A percentile compares a stretch with the other conserved stretches of the same genome.
Evolutionary conservation across 495 filamentous ascomycete genomes (phyloP).

Genomic region (Hypoxylon lienhwacheense): DNA sequence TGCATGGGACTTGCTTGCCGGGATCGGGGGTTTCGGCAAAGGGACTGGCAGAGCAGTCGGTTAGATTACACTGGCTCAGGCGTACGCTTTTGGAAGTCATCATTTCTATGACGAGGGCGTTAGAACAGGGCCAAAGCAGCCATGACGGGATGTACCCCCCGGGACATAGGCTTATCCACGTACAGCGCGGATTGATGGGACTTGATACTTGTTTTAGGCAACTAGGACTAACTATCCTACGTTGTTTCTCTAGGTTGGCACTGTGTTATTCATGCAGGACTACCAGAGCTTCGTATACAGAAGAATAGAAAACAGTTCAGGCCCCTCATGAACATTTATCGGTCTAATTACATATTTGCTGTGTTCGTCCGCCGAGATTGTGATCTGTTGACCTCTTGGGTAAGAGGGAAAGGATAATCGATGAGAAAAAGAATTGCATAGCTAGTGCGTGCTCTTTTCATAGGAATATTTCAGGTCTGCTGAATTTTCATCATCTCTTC

Average conservation of each 20-base stretch:
- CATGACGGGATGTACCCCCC: conserved; percentile 12
- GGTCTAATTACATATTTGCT: conserved; percentile 14
- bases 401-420: too few relatives aligned
- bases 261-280: conserved; percentile 8
- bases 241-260: conserved; percentile 21
- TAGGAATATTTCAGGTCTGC: conserved; percentile 6
- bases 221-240: conserved; percentile 26
- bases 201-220: conserved; percentile 37
- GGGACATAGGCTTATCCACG: conserved; percentile 35
- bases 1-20: conserved; percentile 41
- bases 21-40: conserved; percentile 33
- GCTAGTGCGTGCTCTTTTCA: conserved; percentile 13
- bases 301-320: conserved; percentile 39
- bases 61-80: conserved; percentile 26
- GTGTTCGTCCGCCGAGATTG: conserved; percentile 1
- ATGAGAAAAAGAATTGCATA: not conserved
- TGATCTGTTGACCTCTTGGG: too few relatives aligned
- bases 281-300: conserved; percentile 29
- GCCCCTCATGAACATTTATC: conserved; percentile 30
- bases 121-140: conserved; percentile 30
- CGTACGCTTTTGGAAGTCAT: conserved; percentile 23
- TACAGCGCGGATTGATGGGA: conserved; percentile 42
- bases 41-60: conserved; percentile 27
- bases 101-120: conserved; percentile 13
- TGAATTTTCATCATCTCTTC: conserved; percentile 27